Evolutionary conservation across 306 rosid genomes (phyloP).

Genomic region (Nissolia schottii): DNA sequence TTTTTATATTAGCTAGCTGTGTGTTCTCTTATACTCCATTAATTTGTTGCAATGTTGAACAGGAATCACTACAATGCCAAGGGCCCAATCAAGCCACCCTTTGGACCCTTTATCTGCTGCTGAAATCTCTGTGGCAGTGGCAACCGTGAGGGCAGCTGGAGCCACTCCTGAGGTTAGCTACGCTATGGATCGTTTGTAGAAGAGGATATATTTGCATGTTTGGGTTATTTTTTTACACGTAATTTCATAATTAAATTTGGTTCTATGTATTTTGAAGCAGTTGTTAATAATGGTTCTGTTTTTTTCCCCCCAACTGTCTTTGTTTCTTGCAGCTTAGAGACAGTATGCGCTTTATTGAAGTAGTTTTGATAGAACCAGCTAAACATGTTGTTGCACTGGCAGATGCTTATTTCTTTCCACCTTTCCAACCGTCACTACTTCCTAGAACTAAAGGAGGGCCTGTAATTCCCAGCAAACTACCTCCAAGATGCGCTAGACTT

Average conservation of each 20-base stretch:
- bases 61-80: slow-evolving; percentile 51
- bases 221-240: background rate
- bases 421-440: slow-evolving; percentile 80
- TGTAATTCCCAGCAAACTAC: slow-evolving; percentile 63
- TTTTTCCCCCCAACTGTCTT: background rate
- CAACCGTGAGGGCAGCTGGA: slow-evolving; percentile 84
- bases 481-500: slow-evolving; percentile 76
- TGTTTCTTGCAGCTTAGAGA: slow-evolving; percentile 59
- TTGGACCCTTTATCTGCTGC: slow-evolving; percentile 81
- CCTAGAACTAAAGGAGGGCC: slow-evolving; percentile 75
- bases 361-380: slow-evolving; percentile 64
- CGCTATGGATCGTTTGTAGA: background rate
- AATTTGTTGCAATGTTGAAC: slow-evolving; percentile 14
- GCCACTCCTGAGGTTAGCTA: slow-evolving; percentile 72
- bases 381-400: slow-evolving; percentile 81
- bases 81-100: slow-evolving; percentile 76
- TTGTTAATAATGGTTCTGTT: background rate
- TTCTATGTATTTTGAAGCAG: background rate
- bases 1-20: background rate
- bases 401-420: slow-evolving; percentile 87
- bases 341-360: slow-evolving; percentile 77
- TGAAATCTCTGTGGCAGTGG: slow-evolving; percentile 79
- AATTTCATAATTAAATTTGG: background rate
- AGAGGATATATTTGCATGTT: background rate
- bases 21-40: background rate